Evolutionary conservation across 2,329 filamentous ascomycete genomes (phyloP), one percentile per base, ranked within the genome.

Genomic region (Fusarium compactum): DNA sequence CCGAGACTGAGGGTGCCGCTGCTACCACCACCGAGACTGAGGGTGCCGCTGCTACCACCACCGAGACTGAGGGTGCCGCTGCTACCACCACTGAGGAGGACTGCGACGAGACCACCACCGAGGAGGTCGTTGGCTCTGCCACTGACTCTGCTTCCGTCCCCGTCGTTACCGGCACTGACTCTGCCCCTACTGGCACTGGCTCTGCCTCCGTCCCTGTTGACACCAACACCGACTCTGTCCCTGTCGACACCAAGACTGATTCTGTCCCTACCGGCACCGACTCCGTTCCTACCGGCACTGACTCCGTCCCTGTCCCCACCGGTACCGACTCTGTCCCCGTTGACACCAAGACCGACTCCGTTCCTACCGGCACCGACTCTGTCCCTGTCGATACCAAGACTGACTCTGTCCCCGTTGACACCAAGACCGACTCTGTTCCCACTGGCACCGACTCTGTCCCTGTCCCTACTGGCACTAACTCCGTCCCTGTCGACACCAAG

Each of bases 11-110:
- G 45, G 53, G 62, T 32, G 51, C 65, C 38, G 51, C 12, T 16
- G 51, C 29, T 30, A 51, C 55, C 25, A 62, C 62, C 12, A 32
- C 30, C 1, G 30, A 34, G 30, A 34, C 30, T 3, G 57, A 62
- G 25, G 64, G 67, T 20, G 57, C 53, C 5, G 50, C 54, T 18
- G 57, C 15, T 8, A 22, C 18, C 7, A 62, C 57, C 11, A 54
- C 61, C 2, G 61, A 55, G 48, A 40, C 48, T 14, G 32, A 34
- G 32, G 32, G 32, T 24, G 45, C 58, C 4, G 60, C 51, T 10
- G 53, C 62, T 16, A 53, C 55, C 25, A 30, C 58, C 8, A 70
- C 69, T 10, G 48, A 47, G 24, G 57, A 60, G 51, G 58, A 60
- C 51, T 54, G 56, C 50, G 44, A 51, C n/a, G 22, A 65, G 41